Conservation (phyloP, 768 basidiomycete genomes). For the Lactarius evosmus region DNA sequence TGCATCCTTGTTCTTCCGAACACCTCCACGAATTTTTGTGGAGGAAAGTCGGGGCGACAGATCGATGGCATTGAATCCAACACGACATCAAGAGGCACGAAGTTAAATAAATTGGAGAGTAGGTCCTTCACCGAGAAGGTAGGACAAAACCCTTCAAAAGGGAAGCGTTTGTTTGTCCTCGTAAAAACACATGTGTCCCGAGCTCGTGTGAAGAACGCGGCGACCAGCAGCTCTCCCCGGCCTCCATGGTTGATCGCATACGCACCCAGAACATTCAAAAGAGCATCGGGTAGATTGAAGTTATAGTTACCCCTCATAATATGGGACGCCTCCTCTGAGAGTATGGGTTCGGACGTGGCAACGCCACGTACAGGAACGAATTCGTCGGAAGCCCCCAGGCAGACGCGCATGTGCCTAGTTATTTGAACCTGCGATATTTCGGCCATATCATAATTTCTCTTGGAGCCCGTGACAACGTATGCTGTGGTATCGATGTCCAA, state of each 20-base stretch:
- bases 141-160: background rate
- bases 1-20: background rate
- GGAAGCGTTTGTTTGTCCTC: background rate
- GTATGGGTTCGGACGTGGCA: background rate
- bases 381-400: background rate
- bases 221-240: background rate
- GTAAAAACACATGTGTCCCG: background rate
- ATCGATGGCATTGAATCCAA: background rate
- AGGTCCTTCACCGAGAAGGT: background rate
- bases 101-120: background rate
- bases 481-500: background rate
- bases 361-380: background rate
- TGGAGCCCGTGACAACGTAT: background rate
- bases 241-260: background rate
- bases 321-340: background rate
- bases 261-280: background rate
- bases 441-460: background rate
- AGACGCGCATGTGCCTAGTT: slow-evolving; percentile 3
- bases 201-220: background rate
- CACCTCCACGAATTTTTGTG: background rate
- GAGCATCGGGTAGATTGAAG: background rate
- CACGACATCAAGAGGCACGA: background rate
- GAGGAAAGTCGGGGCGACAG: background rate
- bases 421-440: background rate
- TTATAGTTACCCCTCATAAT: background rate